Evolutionary conservation across 768 basidiomycete genomes (phyloP).

Genomic region (Boletus eberwhitei): DNA sequence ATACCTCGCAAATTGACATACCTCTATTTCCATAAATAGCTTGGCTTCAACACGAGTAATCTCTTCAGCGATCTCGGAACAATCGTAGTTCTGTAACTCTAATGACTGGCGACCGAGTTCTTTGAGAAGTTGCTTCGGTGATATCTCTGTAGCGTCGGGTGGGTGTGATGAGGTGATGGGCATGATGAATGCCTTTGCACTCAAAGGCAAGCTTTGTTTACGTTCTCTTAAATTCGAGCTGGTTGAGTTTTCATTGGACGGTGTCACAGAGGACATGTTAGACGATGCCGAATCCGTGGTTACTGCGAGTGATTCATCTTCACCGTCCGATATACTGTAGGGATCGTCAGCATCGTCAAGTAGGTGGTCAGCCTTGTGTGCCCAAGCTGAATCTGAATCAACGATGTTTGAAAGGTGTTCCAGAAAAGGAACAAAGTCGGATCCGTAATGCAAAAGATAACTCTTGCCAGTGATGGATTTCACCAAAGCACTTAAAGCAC

Average conservation of each 20-base stretch:
- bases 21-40: constrained; percentile 74
- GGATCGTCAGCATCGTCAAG: constrained; percentile 63
- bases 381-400: constrained; percentile 75
- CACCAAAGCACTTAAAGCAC: constrained; percentile 71
- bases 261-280: constrained; percentile 20
- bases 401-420: constrained; percentile 58
- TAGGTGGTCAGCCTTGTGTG: constrained; percentile 58
- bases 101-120: constrained; percentile 58
- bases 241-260: constrained; percentile 22
- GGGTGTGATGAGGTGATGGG: constrained; percentile 28
- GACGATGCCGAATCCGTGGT: constrained; percentile 33
- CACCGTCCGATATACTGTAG: constrained; percentile 53
- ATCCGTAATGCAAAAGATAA: constrained; percentile 80
- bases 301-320: constrained; percentile 37
- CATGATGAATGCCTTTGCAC: constrained; percentile 41
- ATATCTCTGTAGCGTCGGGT: constrained; percentile 37
- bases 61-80: constrained; percentile 76
- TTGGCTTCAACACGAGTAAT: constrained; percentile 73
- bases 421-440: constrained; percentile 77
- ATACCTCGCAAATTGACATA: constrained; percentile 32
- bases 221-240: constrained; percentile 48
- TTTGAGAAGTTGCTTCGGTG: constrained; percentile 58
- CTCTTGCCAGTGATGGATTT: constrained; percentile 78
- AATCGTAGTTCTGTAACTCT: constrained; percentile 53
- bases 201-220: constrained; percentile 65